A percentile compares a stretch with the other conserved stretches of the same genome.
Conservation (phyloP, 108 stramenopile genomes). For the Skeletonema costatum region DNA sequence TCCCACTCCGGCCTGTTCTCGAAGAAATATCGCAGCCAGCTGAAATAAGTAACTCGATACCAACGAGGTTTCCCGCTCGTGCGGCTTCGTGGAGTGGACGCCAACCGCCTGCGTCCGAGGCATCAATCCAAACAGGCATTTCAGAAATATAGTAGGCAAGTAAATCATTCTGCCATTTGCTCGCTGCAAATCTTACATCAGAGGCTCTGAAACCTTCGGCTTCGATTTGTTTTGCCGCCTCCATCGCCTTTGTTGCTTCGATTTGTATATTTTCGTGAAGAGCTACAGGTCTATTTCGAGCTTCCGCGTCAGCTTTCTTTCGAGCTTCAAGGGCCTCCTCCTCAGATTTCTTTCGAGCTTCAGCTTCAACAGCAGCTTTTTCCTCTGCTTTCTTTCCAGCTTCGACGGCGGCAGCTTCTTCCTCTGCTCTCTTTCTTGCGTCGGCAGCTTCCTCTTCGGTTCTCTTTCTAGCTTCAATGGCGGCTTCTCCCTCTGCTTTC, state of each 20-base stretch:
- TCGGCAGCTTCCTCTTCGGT: constrained; percentile 16
- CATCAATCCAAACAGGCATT: constrained; percentile 22
- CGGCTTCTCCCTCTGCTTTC: neutral
- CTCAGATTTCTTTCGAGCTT: neutral
- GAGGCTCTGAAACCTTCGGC: constrained; percentile 11
- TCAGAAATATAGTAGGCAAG: constrained; percentile 27
- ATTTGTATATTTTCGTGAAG: neutral
- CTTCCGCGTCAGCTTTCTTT: neutral
- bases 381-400: neutral
- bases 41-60: constrained; percentile 38
- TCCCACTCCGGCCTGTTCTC: constrained; percentile 30
- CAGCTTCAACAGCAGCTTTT: neutral
- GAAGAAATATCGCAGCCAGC: constrained; percentile 25
- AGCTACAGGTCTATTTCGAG: neutral
- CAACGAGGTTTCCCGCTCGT: constrained; percentile 39
- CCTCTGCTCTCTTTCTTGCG: neutral
- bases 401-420: neutral
- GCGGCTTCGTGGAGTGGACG: constrained; percentile 55
- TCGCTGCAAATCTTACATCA: constrained; percentile 31
- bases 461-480: neutral
- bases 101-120: constrained; percentile 46
- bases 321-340: neutral
- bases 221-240: constrained; percentile 16
- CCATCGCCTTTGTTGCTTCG: constrained; percentile 3
- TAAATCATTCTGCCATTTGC: constrained; percentile 21